Evolutionary conservation across 2,329 filamentous ascomycete species (phyloP), one percentile per base, ranked within the genome.

Genomic region (Uncinocarpus reesii): DNA sequence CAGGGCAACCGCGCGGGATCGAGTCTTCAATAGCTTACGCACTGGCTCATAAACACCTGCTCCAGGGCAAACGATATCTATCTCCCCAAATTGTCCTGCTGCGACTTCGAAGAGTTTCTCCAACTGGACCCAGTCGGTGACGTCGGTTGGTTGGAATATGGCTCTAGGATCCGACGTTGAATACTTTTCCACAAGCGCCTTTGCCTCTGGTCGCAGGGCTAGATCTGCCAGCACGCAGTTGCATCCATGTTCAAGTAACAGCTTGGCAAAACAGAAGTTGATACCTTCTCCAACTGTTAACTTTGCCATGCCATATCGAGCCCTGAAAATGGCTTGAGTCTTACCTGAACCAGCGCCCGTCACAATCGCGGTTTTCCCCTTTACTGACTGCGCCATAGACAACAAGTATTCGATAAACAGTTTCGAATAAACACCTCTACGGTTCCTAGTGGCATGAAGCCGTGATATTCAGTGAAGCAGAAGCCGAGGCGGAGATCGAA

Each of bases 311-410:
- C 32, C 15, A 35, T 16, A n/a, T 13, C n/a, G n/a, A n/a, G n/a
- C n/a, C n/a, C n/a, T 11, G 6, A 24, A 11, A 38, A 24, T 15
- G 11, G 2, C 3, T 15, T 38, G 18, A 5, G 8, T 58, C 60
- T 52, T 59, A 71, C 74, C 74, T 40, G 73, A 76, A 21, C 75
- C 74, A 32, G 72, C 74, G 26, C 75, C 75, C 8, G 74, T 78
- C 24, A 78, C 63, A 40, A 78, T 73, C 10, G 75, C 75, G 10
- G 72, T 69, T 56, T 70, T 72, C 43, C 67, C 69, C 44, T 65
- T 56, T 16, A 74, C 66, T 11, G 18, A 37, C 20, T 37, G 35
- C 20, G 35, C 16, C 35, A 37, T 37, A 20, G 3, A 37, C 5
- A 21, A 5, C 10, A 37, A 23, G n/a, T n/a, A n/a, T n/a, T n/a